Evolutionary conservation across 257 asterid genomes (phyloP).

Genomic region (Voacanga thouarsii): DNA sequence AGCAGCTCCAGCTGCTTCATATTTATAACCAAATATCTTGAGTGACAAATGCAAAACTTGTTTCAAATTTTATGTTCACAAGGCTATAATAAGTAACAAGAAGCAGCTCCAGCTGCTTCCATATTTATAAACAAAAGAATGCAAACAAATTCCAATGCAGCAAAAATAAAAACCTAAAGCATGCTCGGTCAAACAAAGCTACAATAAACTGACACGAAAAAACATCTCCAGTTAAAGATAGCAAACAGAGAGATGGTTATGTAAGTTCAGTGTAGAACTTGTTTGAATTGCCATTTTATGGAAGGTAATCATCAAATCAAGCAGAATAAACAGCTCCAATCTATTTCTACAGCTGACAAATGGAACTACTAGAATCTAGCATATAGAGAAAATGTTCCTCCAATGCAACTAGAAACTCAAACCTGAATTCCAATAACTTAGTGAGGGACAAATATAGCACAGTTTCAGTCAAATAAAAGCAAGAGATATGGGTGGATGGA

Average conservation of each 20-base stretch:
- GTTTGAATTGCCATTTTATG: background rate
- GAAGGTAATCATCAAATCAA: background rate
- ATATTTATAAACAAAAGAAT: background rate
- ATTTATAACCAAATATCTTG: background rate
- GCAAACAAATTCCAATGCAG: background rate
- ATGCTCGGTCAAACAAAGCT: background rate
- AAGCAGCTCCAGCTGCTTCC: background rate
- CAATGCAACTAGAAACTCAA: background rate
- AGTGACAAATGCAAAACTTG: background rate
- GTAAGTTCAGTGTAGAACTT: background rate
- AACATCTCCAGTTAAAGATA: background rate
- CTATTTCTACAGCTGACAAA: background rate
- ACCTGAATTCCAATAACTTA: too few species aligned
- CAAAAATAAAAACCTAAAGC: background rate
- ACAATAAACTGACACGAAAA: background rate
- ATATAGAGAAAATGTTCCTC: background rate
- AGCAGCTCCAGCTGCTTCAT: too few species aligned
- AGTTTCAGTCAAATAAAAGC: background rate
- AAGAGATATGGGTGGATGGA: background rate
- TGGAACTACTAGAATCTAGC: background rate
- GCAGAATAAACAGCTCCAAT: background rate
- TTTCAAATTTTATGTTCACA: background rate
- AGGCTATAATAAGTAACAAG: background rate
- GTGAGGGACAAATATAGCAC: background rate
- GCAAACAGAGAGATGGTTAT: background rate